These are phyloP conservation scores for Buxus sempervirens DNA, from an alignment of 164 flowering plant genomes.

Conservation along the genomic window DNA sequence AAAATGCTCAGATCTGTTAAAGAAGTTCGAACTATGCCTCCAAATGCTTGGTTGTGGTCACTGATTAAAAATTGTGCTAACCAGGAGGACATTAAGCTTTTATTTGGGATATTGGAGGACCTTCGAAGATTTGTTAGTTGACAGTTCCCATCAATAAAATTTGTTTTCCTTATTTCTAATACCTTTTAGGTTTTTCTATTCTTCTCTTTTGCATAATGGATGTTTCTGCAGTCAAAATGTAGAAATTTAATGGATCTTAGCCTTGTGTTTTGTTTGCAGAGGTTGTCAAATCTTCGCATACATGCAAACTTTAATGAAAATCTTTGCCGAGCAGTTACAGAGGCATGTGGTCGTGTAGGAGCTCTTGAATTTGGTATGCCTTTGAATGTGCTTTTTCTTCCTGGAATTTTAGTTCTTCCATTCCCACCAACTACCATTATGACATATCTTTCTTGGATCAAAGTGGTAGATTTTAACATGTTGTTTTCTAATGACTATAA, in stretches of 20 bases:
- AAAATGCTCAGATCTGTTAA: conserved; percentile 56
- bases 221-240: neutral
- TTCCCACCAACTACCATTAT: neutral
- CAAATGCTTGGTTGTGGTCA: conserved; percentile 83
- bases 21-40: conserved; percentile 60
- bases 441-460: neutral
- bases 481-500: neutral
- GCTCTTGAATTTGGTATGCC: conserved; percentile 81
- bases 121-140: conserved; percentile 81
- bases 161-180: neutral
- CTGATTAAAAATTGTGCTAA: conserved; percentile 60
- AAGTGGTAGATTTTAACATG: neutral
- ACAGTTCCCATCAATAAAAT: neutral
- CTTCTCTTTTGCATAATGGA: neutral
- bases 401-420: neutral
- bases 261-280: conserved; percentile 46
- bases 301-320: conserved; percentile 61
- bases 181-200: neutral
- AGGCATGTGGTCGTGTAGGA: conserved; percentile 82
- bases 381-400: neutral
- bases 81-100: conserved; percentile 63
- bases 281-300: conserved; percentile 85
- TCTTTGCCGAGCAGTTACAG: conserved; percentile 72
- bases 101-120: conserved; percentile 58
- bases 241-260: conserved; percentile 1